Conservation (phyloP, 2,329 filamentous ascomycete species). For the Boeremia lycopersici region DNA sequence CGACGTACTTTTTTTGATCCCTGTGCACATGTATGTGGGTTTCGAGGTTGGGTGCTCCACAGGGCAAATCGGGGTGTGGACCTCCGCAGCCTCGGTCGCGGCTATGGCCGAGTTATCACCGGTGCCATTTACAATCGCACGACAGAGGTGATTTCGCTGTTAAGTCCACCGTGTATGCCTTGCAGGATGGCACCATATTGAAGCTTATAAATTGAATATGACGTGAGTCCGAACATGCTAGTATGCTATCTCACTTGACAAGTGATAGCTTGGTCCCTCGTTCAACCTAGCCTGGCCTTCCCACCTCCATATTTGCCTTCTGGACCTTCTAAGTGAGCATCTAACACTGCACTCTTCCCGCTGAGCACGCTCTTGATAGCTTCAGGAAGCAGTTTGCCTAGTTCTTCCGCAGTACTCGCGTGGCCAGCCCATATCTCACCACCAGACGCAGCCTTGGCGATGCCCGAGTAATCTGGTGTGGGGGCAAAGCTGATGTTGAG, state of each 20-base stretch:
- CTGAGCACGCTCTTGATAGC: conserved; percentile 64
- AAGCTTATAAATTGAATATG: not conserved
- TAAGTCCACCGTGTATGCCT: not conserved
- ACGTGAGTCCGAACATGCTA: not conserved
- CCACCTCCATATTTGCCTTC: conserved; percentile 57
- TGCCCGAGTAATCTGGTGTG: conserved; percentile 70
- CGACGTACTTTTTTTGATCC: too few species aligned
- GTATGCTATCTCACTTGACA: not conserved
- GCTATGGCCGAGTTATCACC: too few species aligned
- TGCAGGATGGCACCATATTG: not conserved
- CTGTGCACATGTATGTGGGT: not conserved
- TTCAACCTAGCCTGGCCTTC: conserved; percentile 6
- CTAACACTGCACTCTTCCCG: conserved; percentile 66
- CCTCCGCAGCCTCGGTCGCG: not conserved
- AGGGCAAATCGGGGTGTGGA: not conserved
- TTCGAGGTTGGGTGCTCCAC: not conserved
- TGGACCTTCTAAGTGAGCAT: conserved; percentile 64
- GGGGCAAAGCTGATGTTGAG: conserved; percentile 71
- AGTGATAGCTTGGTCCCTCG: not conserved
- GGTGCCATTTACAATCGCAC: not conserved
- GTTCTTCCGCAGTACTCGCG: conserved; percentile 62
- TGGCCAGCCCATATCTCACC: conserved; percentile 66
- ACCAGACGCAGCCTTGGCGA: conserved; percentile 69
- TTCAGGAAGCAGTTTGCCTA: conserved; percentile 60
- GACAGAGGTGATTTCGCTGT: not conserved